Evolutionary conservation across 2,329 filamentous ascomycete genomes (phyloP), one percentile per base, ranked within the genome.

Genomic region (Aureobasidium sp.): DNA sequence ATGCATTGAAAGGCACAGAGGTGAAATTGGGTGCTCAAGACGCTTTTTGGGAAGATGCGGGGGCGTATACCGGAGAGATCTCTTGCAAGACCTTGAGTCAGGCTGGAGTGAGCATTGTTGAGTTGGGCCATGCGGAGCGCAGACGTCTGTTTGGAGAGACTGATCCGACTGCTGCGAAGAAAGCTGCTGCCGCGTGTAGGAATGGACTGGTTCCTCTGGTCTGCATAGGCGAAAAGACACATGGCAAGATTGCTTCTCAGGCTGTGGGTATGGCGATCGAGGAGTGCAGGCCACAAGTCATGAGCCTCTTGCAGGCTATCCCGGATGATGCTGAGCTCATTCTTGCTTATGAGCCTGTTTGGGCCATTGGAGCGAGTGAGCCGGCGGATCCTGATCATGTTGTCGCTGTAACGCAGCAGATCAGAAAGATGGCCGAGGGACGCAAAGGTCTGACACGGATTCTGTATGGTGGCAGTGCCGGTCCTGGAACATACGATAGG

Each of bases 271-370:
- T 78, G 1, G 89, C 89, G 0, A 81, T 90, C 2, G 73, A 78
- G 15, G 87, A 92, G 72, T 89, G 89, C 68, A 78, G 76, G 39
- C 75, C 77, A 5, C 89, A 93, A 73, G 79, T 95, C 62, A 78
- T 80, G 42, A 78, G 84, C 1, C 84, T 90, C 2, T 71, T 94
- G 57, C 76, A 76, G 0, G 82, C 79, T 0, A 77, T 93, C 8
- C 81, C 85, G 0, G 77, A 78, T 12, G 79, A 84, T 17, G 83
- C 85, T 0, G 87, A 91, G 52, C 81, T 94, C 5, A 83, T 93
- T 7, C 81, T 95, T 62, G 90, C 90, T 0, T 95, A 95, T 70
- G 90, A 95, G 77, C 90, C 90, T 8, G 89, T 94, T 1, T 95
- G 90, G 90, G 90, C 90, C 0, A 95, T 94, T 73, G 90, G 90